Conservation (phyloP, 768 basidiomycete genomes). For the Dioszegia hungarica region DNA sequence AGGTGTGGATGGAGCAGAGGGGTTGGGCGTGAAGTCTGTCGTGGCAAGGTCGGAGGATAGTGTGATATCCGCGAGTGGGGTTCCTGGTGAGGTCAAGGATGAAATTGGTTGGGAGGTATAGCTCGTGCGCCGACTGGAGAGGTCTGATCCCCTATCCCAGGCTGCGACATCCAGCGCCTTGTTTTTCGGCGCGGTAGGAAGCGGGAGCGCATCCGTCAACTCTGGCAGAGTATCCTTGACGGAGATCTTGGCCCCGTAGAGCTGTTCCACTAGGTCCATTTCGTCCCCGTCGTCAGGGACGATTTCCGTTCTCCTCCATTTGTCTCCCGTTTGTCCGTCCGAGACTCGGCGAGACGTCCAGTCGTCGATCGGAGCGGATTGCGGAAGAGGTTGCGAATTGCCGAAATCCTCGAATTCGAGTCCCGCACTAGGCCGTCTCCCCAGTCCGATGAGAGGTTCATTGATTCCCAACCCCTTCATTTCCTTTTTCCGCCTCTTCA, state of each 20-base stretch:
- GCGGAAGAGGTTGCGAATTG: constrained; percentile 23
- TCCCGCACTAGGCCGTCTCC: neutral
- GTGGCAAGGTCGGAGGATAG: neutral
- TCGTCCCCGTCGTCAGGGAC: constrained; percentile 65
- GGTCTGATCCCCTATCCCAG: constrained; percentile 54
- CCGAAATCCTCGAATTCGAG: constrained; percentile 29
- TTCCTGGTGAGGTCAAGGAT: neutral
- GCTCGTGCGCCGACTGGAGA: neutral
- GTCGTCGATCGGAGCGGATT: constrained; percentile 6
- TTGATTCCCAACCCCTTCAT: neutral
- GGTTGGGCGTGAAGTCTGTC: neutral
- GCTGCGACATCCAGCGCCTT: constrained; percentile 78
- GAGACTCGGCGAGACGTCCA: neutral
- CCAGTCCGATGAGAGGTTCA: neutral
- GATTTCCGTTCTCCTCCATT: neutral
- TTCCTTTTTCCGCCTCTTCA: constrained; percentile 41
- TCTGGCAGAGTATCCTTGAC: constrained; percentile 68
- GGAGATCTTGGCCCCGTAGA: constrained; percentile 70
- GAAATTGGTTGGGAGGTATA: neutral
- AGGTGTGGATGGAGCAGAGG: constrained; percentile 2
- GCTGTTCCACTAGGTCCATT: constrained; percentile 92
- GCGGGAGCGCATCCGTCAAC: constrained; percentile 74
- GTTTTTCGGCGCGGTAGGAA: constrained; percentile 79
- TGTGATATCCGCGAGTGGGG: too few species aligned
- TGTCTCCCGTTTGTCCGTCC: neutral